Conservation (phyloP, 305 asterid genomes). For the Fraxinus velutina region DNA sequence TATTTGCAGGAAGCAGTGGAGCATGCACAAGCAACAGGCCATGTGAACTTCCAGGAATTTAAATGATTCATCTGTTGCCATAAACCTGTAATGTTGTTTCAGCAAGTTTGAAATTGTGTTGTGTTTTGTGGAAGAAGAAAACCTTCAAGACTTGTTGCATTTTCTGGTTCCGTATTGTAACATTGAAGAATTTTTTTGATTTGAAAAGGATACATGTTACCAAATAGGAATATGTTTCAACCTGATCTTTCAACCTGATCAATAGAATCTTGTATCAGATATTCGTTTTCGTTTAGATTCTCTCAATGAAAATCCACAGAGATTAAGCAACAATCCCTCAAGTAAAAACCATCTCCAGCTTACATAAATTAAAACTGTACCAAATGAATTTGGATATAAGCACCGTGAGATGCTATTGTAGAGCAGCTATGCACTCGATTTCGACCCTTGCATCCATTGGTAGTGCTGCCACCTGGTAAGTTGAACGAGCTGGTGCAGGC, state of each 20-base stretch:
- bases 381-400: background rate
- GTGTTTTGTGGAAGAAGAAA: background rate
- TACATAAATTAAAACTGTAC: background rate
- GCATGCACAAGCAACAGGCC: conserved; percentile 91
- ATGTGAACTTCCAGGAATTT: conserved; percentile 81
- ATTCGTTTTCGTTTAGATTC: background rate
- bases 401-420: conserved; percentile 8
- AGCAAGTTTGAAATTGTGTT: background rate
- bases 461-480: conserved; percentile 87
- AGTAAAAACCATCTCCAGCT: background rate
- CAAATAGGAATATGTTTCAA: background rate
- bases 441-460: conserved; percentile 65
- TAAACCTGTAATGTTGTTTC: background rate
- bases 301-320: background rate
- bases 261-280: background rate
- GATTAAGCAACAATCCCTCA: background rate
- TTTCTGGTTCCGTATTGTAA: background rate
- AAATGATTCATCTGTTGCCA: conserved; percentile 31
- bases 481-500: conserved; percentile 88
- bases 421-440: conserved; percentile 49
- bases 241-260: background rate
- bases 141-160: background rate
- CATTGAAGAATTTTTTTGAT: background rate
- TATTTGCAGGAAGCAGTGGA: conserved; percentile 76
- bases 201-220: background rate